A percentile compares a stretch with the other conserved stretches of the same genome.
phyloP scores from a whole-genome alignment of 2,329 filamentous ascomycete species.

The Fusarium chaquense region DNA sequence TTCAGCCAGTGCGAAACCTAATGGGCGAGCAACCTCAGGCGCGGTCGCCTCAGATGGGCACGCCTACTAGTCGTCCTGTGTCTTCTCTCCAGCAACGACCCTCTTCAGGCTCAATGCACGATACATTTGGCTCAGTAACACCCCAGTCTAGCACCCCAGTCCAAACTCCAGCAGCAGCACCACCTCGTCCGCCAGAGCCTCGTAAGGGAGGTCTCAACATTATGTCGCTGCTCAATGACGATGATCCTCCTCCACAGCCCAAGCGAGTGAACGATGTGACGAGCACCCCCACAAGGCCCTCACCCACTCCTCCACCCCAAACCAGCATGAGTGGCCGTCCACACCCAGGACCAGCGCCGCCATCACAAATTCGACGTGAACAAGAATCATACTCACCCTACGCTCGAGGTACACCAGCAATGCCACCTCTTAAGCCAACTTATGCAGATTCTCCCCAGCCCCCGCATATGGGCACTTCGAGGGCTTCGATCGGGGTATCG shows the following conservation, averaged over 20 bases:
- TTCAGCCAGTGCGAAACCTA: conserved; percentile 56
- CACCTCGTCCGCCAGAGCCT: conserved; percentile 59
- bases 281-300: conserved; percentile 55
- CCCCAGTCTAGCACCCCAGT: conserved; percentile 49
- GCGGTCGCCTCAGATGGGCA: conserved; percentile 56
- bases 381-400: conserved; percentile 64
- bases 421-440: conserved; percentile 68
- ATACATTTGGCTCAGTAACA: conserved; percentile 48
- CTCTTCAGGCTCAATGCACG: conserved; percentile 49
- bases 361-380: conserved; percentile 62
- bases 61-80: conserved; percentile 53
- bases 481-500: conserved; percentile 57
- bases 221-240: conserved; percentile 73
- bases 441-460: conserved; percentile 64
- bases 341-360: conserved; percentile 55
- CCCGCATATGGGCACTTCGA: conserved; percentile 60
- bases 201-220: conserved; percentile 73
- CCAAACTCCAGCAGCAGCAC: conserved; percentile 52
- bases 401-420: conserved; percentile 57
- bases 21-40: conserved; percentile 55
- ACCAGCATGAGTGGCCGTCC: conserved; percentile 55
- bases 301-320: conserved; percentile 64
- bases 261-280: conserved; percentile 65
- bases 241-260: conserved; percentile 65
- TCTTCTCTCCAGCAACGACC: conserved; percentile 54